Evolutionary conservation across 2,329 filamentous ascomycete genomes (phyloP).

Genomic region (Penicillium sp.): DNA sequence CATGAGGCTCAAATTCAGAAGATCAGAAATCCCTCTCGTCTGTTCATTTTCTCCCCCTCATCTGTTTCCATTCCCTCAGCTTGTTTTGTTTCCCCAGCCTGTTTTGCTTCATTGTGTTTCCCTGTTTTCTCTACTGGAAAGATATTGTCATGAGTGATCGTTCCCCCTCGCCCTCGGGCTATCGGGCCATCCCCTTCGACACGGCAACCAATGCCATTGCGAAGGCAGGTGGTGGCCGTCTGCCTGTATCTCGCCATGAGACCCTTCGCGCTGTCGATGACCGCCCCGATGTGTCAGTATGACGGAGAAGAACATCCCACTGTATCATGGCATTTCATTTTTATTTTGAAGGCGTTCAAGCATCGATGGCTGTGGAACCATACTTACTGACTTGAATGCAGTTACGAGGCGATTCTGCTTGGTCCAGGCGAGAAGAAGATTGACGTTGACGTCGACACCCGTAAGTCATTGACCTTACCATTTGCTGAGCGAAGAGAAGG

Average conservation of each 20-base stretch:
- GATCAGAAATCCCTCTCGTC: neutral
- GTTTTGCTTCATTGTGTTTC: neutral
- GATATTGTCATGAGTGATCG: neutral
- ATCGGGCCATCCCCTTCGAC: neutral
- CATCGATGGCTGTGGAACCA: neutral
- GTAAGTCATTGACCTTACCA: slow-evolving; percentile 55
- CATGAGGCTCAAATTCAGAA: too few species aligned
- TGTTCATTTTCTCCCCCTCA: neutral
- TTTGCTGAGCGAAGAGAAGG: neutral
- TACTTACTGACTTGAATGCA: slow-evolving; percentile 40
- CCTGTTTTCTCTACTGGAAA: neutral
- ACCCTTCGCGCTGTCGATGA: slow-evolving; percentile 8
- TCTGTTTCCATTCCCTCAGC: neutral
- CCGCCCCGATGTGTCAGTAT: slow-evolving; percentile 21
- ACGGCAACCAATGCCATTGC: slow-evolving; percentile 16
- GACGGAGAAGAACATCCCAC: neutral
- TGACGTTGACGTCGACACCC: slow-evolving; percentile 81
- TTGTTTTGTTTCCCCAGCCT: neutral
- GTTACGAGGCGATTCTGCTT: slow-evolving; percentile 92
- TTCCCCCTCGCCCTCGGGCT: neutral
- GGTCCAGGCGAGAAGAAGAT: slow-evolving; percentile 90
- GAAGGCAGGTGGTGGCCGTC: slow-evolving; percentile 15
- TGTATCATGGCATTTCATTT: neutral
- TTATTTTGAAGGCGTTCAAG: neutral
- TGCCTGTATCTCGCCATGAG: neutral